Conservation (phyloP, 805 yeast genomes). For the Kluyveromyces aestuarii region DNA sequence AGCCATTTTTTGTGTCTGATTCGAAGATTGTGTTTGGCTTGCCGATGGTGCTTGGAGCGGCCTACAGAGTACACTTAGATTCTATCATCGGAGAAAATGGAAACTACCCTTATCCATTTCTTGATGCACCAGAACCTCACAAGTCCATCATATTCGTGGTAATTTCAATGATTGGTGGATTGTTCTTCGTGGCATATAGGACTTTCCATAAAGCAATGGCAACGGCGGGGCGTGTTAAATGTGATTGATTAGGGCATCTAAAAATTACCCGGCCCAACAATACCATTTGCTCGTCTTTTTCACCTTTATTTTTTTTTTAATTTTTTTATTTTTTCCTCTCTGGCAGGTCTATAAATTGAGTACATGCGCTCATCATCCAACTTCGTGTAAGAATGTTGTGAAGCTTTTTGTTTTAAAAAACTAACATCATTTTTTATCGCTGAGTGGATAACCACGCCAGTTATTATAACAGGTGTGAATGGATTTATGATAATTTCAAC, state of each 20-base stretch:
- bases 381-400: no score
- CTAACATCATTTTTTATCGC: slow-evolving; percentile 23
- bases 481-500: slow-evolving; percentile 10
- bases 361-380: no score
- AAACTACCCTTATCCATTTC: slow-evolving; percentile 58
- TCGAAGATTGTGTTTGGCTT: slow-evolving; percentile 31
- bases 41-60: slow-evolving; percentile 22
- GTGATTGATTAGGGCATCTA: background rate
- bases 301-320: background rate
- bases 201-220: slow-evolving; percentile 14
- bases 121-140: slow-evolving; percentile 40
- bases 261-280: background rate
- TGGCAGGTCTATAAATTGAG: background rate
- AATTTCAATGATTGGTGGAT: slow-evolving; percentile 34
- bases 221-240: background rate
- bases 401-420: slow-evolving; percentile 5
- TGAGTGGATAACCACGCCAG: background rate
- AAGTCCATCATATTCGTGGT: slow-evolving; percentile 41
- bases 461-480: slow-evolving; percentile 6
- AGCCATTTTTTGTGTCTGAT: slow-evolving; percentile 31
- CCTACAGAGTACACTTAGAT: slow-evolving; percentile 48
- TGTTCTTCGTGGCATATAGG: slow-evolving; percentile 24
- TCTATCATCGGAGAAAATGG: slow-evolving; percentile 40
- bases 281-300: background rate
- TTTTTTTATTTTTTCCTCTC: background rate